Base-by-base conservation (phyloP, 176 grass and related monocot species). In the Carex scoparia region DNA sequence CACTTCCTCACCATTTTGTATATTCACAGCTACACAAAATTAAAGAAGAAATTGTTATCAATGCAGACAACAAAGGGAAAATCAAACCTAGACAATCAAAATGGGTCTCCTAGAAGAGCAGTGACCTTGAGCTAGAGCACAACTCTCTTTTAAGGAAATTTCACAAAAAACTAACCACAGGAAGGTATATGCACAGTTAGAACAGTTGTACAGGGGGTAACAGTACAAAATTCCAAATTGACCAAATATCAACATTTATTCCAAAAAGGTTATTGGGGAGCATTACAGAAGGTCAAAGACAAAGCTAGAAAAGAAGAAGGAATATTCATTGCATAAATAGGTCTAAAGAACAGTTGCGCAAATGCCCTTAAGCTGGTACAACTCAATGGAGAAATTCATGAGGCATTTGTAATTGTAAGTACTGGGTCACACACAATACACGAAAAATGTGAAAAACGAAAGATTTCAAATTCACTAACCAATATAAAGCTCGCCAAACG, bases 401-500 rank as follows among this genome's bases (percentile, higher is more conserved):
- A 42, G 69, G 75, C 66, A 60, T 48, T 72, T 19, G 4, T 44
- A 6, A 35, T 23, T 23, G 23, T 23, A 81, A 1, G 19, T 33
- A 35, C 10, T 58, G 10, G 7, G 77, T 80, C 31, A 15, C 23
- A 38, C 56, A 58, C 56, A 59, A 31, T 31, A 68, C 12, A 66
- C 14, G 31, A 79, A 54, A 37, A 70, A 65, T 13, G 69, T 84
- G 42, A 78, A 81, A 78, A 85, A 68, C 55, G 51, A 53, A 53
- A 87, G 76, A 62, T 58, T 56, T 44, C 18, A 55, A 55, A 71
- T 60, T 28, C 35, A 83, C 87, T 30, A 85, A 97, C 95, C 95
- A 28, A 97, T 89, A 84, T 88, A 97, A 53, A 97, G 89, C 87
- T 94, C 91, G 81, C 95, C 95, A 57, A 97, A 97, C 77, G 95